Evolutionary conservation across 495 filamentous ascomycete species (phyloP).

Genomic region (Pseudomonodictys pantanalensis): DNA sequence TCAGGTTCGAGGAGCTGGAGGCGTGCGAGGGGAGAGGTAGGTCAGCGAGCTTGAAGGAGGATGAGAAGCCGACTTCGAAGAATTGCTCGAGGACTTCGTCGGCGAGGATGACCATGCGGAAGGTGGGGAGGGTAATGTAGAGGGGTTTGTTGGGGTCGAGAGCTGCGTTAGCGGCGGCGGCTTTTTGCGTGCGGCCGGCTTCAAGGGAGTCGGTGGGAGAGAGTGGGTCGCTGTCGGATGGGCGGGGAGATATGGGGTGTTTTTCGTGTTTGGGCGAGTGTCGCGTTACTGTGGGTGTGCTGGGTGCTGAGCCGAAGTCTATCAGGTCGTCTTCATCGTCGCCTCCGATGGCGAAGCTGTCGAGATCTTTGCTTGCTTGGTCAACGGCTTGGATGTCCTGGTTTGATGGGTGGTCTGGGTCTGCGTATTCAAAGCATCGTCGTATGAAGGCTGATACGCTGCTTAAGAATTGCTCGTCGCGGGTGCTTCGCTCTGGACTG

Average conservation of each 20-base stretch:
- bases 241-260: constrained; percentile 27
- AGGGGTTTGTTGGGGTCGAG: constrained; percentile 89
- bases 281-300: constrained; percentile 12
- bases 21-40: constrained; percentile 40
- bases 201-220: constrained; percentile 15
- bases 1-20: constrained; percentile 60
- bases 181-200: constrained; percentile 46
- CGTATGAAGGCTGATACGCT: constrained; percentile 94
- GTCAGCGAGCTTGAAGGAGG: constrained; percentile 66
- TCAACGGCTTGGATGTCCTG: constrained; percentile 39
- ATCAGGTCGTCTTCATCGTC: constrained; percentile 73
- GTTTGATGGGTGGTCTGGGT: constrained; percentile 75
- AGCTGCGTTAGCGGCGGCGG: constrained; percentile 75
- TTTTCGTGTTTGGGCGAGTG: constrained; percentile 7
- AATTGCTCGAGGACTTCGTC: constrained; percentile 95
- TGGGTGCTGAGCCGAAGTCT: constrained; percentile 46
- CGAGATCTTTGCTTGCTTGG: constrained; percentile 45
- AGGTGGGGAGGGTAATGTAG: constrained; percentile 94
- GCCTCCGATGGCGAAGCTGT: constrained; percentile 75
- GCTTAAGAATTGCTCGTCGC: constrained; percentile 78
- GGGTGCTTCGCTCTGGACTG: constrained; percentile 41
- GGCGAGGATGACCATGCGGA: constrained; percentile 96
- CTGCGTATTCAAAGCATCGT: constrained; percentile 96
- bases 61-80: constrained; percentile 78
- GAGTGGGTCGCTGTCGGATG: constrained; percentile 15